Conservation (phyloP, 2,329 filamentous ascomycete genomes). For the Arthrobotrys iridis region DNA sequence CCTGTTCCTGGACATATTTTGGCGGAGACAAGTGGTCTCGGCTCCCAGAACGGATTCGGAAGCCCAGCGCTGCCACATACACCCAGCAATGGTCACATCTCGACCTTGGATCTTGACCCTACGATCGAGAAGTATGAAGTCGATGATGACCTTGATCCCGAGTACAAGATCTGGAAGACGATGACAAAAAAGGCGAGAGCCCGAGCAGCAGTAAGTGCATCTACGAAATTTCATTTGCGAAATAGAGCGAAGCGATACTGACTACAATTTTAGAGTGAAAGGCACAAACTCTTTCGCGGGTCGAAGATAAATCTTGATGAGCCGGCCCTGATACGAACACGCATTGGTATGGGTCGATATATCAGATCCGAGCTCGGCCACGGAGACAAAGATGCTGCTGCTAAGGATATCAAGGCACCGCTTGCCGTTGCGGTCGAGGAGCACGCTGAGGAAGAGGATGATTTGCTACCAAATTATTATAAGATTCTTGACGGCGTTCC, state of each 20-base stretch:
- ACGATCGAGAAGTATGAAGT: slow-evolving; percentile 71
- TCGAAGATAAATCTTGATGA: slow-evolving; percentile 87
- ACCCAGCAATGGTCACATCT: slow-evolving; percentile 66
- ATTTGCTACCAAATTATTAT: slow-evolving; percentile 91
- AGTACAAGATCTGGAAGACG: slow-evolving; percentile 98
- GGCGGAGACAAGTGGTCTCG: slow-evolving; percentile 66
- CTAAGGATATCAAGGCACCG: slow-evolving; percentile 47
- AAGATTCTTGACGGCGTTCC: slow-evolving; percentile 86
- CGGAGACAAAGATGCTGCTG: slow-evolving; percentile 62
- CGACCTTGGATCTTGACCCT: slow-evolving; percentile 81
- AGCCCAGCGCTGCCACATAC: slow-evolving; percentile 79
- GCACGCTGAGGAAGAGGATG: slow-evolving; percentile 89
- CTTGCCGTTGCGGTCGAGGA: slow-evolving; percentile 76
- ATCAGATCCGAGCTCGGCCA: slow-evolving; percentile 65
- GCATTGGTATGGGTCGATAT: slow-evolving; percentile 89
- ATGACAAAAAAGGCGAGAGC: slow-evolving; percentile 97
- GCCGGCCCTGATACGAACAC: slow-evolving; percentile 83
- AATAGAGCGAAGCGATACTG: slow-evolving; percentile 23
- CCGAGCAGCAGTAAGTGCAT: slow-evolving; percentile 56
- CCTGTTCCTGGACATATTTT: slow-evolving; percentile 61
- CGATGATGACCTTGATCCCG: slow-evolving; percentile 77
- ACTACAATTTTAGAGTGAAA: slow-evolving; percentile 78
- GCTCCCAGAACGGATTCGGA: slow-evolving; percentile 76
- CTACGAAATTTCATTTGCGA: not conserved
- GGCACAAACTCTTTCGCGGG: slow-evolving; percentile 84